Evolutionary conservation across 805 yeast species (phyloP).

Genomic region (Yamadazyma olivae): DNA sequence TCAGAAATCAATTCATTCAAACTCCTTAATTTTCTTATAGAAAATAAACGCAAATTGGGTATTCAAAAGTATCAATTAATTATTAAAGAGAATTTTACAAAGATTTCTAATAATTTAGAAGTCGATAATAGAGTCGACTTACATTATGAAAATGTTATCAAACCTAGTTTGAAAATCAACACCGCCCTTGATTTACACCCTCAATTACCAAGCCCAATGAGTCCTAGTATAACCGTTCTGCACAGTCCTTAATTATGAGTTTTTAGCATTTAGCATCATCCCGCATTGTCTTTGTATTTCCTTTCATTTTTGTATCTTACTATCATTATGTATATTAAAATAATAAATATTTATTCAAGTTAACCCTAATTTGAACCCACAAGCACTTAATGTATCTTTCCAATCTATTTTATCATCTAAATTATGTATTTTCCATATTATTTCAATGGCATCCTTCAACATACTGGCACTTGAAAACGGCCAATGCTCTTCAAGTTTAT

Average conservation of each 20-base stretch:
- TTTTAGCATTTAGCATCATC: too few relatives aligned
- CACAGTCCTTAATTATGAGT: not conserved
- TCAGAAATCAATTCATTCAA: constrained; percentile 21
- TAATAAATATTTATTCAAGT: too few relatives aligned
- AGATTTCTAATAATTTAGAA: constrained; percentile 1
- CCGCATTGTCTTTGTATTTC: too few relatives aligned
- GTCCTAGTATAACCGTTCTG: constrained; percentile 10
- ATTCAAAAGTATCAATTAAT: constrained; percentile 1
- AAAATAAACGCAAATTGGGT: constrained; percentile 10
- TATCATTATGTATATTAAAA: too few relatives aligned
- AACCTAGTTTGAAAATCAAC: constrained; percentile 8
- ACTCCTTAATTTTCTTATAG: constrained; percentile 18
- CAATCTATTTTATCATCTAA: constrained; percentile 19
- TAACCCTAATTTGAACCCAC: constrained; percentile 20
- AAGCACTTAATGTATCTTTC: constrained; percentile 21
- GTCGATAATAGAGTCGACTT: constrained; percentile 8
- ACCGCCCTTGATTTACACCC: constrained; percentile 1
- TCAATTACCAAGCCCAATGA: constrained; percentile 9
- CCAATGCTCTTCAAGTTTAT: constrained; percentile 18
- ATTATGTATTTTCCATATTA: constrained; percentile 26
- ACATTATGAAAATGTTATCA: constrained; percentile 8
- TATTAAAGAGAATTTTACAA: constrained; percentile 8
- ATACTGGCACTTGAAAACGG: constrained; percentile 21
- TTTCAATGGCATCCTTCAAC: constrained; percentile 18
- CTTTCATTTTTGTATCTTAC: too few relatives aligned